A percentile compares a stretch with the other conserved stretches of the same genome.
These are phyloP conservation scores for Dictyophora rubrovolvata DNA, from an alignment of 768 basidiomycete genomes.

Conservation along the genomic window DNA sequence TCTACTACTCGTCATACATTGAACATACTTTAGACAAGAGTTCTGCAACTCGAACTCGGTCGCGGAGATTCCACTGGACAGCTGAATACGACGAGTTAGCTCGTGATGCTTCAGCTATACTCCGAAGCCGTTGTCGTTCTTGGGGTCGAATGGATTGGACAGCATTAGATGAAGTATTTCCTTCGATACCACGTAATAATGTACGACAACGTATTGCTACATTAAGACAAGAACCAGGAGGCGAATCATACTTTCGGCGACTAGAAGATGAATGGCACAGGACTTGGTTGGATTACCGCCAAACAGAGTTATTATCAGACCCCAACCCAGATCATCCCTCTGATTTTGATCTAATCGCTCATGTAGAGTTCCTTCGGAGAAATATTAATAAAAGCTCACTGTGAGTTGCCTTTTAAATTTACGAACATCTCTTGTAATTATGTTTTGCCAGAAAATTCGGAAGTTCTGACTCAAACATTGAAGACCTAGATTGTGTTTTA, in stretches of 20 bases:
- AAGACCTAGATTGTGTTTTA: background rate
- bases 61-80: slow-evolving; percentile 71
- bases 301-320: slow-evolving; percentile 60
- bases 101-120: slow-evolving; percentile 73
- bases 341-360: slow-evolving; percentile 73
- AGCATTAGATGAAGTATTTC: slow-evolving; percentile 72
- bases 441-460: background rate
- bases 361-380: slow-evolving; percentile 69
- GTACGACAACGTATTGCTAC: slow-evolving; percentile 59
- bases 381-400: slow-evolving; percentile 80
- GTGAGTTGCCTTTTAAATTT: slow-evolving; percentile 37
- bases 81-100: slow-evolving; percentile 82
- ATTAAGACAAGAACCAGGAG: slow-evolving; percentile 45
- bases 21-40: background rate
- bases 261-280: slow-evolving; percentile 77
- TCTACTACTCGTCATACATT: background rate
- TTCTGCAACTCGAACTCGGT: slow-evolving; percentile 22
- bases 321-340: slow-evolving; percentile 53
- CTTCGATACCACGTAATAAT: slow-evolving; percentile 59
- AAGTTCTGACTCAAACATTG: background rate
- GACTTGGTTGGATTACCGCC: slow-evolving; percentile 64
- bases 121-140: slow-evolving; percentile 65
- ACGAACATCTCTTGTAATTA: background rate
- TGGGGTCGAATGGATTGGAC: slow-evolving; percentile 55
- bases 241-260: slow-evolving; percentile 65